Evolutionary conservation across 805 yeast genomes (phyloP).

Genomic region (Hanseniaspora clermontiae): DNA sequence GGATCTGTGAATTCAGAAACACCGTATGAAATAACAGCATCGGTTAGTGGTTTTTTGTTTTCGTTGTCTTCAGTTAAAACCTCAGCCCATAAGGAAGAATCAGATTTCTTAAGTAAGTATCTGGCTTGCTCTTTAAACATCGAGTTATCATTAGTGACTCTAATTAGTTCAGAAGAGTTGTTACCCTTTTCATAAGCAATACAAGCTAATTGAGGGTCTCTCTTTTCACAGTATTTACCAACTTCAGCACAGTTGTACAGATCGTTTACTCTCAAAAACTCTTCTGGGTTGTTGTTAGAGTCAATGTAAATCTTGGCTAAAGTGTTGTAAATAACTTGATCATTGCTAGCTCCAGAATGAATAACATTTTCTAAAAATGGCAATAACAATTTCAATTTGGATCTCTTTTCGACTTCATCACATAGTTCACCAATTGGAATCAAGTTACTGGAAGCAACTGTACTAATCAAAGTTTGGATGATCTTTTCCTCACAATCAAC

Average conservation of each 20-base stretch:
- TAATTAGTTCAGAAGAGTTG: slow-evolving; percentile 78
- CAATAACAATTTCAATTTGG: slow-evolving; percentile 75
- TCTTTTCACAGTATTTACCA: slow-evolving; percentile 96
- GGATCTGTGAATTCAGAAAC: slow-evolving; percentile 89
- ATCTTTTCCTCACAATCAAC: slow-evolving; percentile 92
- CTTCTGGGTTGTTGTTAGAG: slow-evolving; percentile 94
- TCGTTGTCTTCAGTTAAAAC: slow-evolving; percentile 65
- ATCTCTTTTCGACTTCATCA: slow-evolving; percentile 90
- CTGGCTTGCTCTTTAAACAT: slow-evolving; percentile 99
- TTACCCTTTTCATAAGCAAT: slow-evolving; percentile 94
- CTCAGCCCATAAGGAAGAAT: slow-evolving; percentile 63
- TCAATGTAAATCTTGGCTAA: slow-evolving; percentile 96
- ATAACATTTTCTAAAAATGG: slow-evolving; percentile 88
- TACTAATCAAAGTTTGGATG: slow-evolving; percentile 60
- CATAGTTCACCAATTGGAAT: slow-evolving; percentile 86
- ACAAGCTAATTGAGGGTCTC: slow-evolving; percentile 96
- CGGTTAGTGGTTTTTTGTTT: slow-evolving; percentile 83
- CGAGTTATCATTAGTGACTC: slow-evolving; percentile 88
- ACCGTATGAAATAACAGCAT: slow-evolving; percentile 90
- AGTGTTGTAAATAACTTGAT: slow-evolving; percentile 84
- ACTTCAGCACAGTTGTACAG: slow-evolving; percentile 86
- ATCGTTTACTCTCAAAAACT: slow-evolving; percentile 82
- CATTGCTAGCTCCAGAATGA: slow-evolving; percentile 61
- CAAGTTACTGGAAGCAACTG: slow-evolving; percentile 69
- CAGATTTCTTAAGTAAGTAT: slow-evolving; percentile 80